Conservation (phyloP, 805 yeast genomes). For the Lipomyces oligophaga region DNA sequence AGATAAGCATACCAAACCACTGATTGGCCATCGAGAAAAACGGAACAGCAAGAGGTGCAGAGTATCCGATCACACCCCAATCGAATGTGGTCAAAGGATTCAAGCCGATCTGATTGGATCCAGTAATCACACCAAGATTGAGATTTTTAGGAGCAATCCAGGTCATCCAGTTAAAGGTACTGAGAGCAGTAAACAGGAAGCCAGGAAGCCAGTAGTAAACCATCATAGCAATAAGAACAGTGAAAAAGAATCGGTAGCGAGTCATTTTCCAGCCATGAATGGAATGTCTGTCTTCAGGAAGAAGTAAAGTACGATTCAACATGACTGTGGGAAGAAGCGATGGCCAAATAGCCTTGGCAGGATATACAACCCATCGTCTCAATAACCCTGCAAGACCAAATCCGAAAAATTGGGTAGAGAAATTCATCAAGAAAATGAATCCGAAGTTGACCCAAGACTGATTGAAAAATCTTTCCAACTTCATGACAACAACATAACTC, state of each 20-base stretch:
- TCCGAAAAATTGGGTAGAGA: constrained; percentile 58
- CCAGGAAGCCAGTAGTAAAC: constrained; percentile 67
- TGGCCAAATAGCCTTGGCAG: constrained; percentile 57
- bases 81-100: constrained; percentile 40
- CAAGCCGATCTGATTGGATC: constrained; percentile 53
- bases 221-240: constrained; percentile 44
- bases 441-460: constrained; percentile 41
- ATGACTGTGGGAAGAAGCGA: constrained; percentile 56
- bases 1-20: constrained; percentile 44
- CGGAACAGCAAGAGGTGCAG: constrained; percentile 12
- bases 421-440: constrained; percentile 51
- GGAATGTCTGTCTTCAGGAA: constrained; percentile 31
- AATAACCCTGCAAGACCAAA: constrained; percentile 64
- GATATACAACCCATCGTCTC: constrained; percentile 44
- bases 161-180: constrained; percentile 58
- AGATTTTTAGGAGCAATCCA: constrained; percentile 40
- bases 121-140: constrained; percentile 53
- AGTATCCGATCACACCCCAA: constrained; percentile 41
- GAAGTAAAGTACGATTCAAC: constrained; percentile 48
- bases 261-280: constrained; percentile 60
- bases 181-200: constrained; percentile 55
- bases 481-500: constrained; percentile 26
- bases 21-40: constrained; percentile 41
- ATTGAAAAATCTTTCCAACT: constrained; percentile 44
- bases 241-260: constrained; percentile 48